phyloP scores from a whole-genome alignment of 2,329 filamentous ascomycete species.

The Apiospora rasikravindrae region DNA sequence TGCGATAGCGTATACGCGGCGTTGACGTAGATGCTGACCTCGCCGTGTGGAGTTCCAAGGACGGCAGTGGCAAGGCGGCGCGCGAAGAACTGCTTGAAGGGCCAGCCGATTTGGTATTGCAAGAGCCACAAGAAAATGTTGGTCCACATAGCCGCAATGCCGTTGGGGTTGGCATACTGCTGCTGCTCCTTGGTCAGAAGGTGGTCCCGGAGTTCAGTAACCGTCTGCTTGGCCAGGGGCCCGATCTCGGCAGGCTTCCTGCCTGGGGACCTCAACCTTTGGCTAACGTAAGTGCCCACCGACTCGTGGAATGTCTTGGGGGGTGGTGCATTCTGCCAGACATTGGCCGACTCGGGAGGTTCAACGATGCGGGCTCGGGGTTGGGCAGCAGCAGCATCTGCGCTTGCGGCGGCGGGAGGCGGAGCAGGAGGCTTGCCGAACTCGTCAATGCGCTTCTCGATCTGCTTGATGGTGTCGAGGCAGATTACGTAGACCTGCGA shows the following conservation, averaged over 20 bases:
- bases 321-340: slow-evolving; percentile 47
- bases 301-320: slow-evolving; percentile 48
- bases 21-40: slow-evolving; percentile 71
- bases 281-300: slow-evolving; percentile 51
- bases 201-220: slow-evolving; percentile 52
- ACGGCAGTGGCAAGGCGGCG: slow-evolving; percentile 70
- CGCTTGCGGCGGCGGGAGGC: slow-evolving; percentile 35
- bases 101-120: slow-evolving; percentile 60
- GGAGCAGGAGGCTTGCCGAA: slow-evolving; percentile 55
- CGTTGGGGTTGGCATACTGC: slow-evolving; percentile 55
- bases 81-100: slow-evolving; percentile 74
- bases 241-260: slow-evolving; percentile 53
- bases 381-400: slow-evolving; percentile 25
- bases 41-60: slow-evolving; percentile 75
- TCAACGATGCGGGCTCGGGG: slow-evolving; percentile 43
- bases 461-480: slow-evolving; percentile 69
- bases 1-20: slow-evolving; percentile 72
- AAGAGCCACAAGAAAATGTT: slow-evolving; percentile 53
- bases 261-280: slow-evolving; percentile 53
- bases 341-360: slow-evolving; percentile 51
- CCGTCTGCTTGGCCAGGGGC: slow-evolving; percentile 56
- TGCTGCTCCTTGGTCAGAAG: slow-evolving; percentile 60
- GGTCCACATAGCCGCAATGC: slow-evolving; percentile 54
- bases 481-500: slow-evolving; percentile 76
- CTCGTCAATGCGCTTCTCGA: slow-evolving; percentile 70